Evolutionary conservation across 371 early-diverging fungal genomes (phyloP).

Genomic region (Apophysomyces sp.): DNA sequence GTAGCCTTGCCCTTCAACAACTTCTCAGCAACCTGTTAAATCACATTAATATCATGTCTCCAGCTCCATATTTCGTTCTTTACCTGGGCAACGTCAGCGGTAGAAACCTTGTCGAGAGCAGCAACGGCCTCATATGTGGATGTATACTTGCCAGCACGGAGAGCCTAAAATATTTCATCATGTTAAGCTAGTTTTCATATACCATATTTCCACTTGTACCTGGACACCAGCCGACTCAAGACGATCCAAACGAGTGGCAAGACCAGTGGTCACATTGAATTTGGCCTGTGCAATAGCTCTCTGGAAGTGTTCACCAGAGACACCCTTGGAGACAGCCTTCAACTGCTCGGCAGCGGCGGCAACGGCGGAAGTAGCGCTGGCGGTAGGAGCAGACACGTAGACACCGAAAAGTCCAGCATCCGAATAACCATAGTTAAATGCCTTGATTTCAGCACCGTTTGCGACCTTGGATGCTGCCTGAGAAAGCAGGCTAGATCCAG

Average conservation of each 20-base stretch:
- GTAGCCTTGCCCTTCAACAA: slow-evolving; percentile 76
- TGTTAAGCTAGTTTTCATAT: neutral
- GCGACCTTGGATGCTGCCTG: slow-evolving; percentile 61
- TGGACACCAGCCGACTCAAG: slow-evolving; percentile 48
- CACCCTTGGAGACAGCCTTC: slow-evolving; percentile 56
- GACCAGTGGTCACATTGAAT: slow-evolving; percentile 68
- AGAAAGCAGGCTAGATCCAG: slow-evolving; percentile 72
- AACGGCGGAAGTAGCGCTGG: slow-evolving; percentile 60
- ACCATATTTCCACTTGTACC: slow-evolving; percentile 15
- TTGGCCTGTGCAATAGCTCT: slow-evolving; percentile 87
- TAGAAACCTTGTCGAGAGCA: slow-evolving; percentile 61
- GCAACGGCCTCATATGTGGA: slow-evolving; percentile 51
- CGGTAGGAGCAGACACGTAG: slow-evolving; percentile 64
- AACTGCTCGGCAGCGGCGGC: slow-evolving; percentile 72
- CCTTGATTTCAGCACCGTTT: slow-evolving; percentile 57
- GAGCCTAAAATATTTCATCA: slow-evolving; percentile 31
- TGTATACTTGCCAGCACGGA: slow-evolving; percentile 45
- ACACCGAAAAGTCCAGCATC: slow-evolving; percentile 95
- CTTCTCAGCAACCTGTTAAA: slow-evolving; percentile 59
- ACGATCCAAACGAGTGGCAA: slow-evolving; percentile 63
- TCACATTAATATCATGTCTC: neutral
- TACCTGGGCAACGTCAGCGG: slow-evolving; percentile 65
- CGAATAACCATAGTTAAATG: slow-evolving; percentile 88
- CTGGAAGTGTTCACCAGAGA: slow-evolving; percentile 67
- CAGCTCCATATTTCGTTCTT: slow-evolving; percentile 6